Conservation (phyloP, 192 early-diverging fungal species). For the Mortierella claussenii region DNA sequence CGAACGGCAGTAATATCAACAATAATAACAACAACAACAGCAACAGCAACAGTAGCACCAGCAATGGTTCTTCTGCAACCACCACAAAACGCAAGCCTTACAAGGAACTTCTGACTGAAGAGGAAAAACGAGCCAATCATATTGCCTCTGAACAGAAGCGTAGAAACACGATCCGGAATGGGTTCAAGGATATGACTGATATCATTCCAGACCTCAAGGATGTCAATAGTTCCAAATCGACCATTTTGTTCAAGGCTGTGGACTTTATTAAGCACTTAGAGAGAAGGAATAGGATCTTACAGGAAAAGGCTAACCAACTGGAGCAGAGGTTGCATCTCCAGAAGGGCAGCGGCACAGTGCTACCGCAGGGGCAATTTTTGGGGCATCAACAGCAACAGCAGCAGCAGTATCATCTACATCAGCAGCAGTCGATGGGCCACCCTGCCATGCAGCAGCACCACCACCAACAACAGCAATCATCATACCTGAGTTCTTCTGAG, state of each 20-base stretch:
- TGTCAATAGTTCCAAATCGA: constrained; percentile 69
- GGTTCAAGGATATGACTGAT: constrained; percentile 90
- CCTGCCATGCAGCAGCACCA: background rate
- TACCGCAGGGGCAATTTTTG: background rate
- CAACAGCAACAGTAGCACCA: constrained; percentile 1
- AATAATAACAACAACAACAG: no score
- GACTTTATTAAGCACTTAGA: constrained; percentile 73
- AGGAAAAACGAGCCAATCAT: constrained; percentile 80
- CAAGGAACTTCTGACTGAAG: constrained; percentile 79
- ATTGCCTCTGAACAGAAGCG: constrained; percentile 82
- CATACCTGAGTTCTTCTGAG: constrained; percentile 21
- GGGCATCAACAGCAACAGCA: constrained; percentile 21
- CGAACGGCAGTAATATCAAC: constrained; percentile 1
- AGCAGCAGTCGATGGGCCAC: background rate
- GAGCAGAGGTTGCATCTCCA: constrained; percentile 39
- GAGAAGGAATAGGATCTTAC: constrained; percentile 60
- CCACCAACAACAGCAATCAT: constrained; percentile 12
- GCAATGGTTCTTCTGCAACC: background rate
- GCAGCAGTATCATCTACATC: constrained; percentile 1
- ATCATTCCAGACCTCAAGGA: constrained; percentile 84
- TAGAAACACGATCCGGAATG: constrained; percentile 77
- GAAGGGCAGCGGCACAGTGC: background rate
- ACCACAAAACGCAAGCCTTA: constrained; percentile 56
- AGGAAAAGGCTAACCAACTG: constrained; percentile 51
- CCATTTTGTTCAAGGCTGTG: constrained; percentile 74